Percentiles rank a stretch among this genome's conserved stretches.
Conservation (phyloP, 192 early-diverging fungal genomes). For the Helicostylum pulchrum region DNA sequence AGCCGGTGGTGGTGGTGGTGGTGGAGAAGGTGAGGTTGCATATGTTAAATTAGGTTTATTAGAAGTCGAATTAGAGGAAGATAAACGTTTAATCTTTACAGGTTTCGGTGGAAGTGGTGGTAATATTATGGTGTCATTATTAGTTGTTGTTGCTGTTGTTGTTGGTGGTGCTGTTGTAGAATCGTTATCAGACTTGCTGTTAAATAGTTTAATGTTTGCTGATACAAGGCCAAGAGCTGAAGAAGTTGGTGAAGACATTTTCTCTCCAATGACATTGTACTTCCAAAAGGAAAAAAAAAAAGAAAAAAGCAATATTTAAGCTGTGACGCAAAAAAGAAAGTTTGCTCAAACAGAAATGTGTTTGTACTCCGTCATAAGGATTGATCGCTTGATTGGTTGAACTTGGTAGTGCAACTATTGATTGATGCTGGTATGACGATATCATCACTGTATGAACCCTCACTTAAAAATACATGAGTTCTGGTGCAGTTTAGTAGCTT, state of each 20-base stretch:
- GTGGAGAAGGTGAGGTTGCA: neutral
- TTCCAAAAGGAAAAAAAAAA: constrained; percentile 14
- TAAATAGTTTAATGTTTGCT: constrained; percentile 32
- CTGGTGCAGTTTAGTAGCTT: no score
- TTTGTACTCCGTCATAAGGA: no score
- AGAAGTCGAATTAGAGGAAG: neutral
- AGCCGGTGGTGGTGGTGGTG: neutral
- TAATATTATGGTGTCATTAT: neutral
- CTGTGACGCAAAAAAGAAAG: no score
- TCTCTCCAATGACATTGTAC: constrained; percentile 11
- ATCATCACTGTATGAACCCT: no score
- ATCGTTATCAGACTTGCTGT: constrained; percentile 19
- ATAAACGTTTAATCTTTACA: constrained; percentile 2
- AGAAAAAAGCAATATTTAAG: no score
- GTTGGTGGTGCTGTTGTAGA: neutral
- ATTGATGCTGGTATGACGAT: no score
- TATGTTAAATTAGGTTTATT: neutral
- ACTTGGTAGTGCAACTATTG: no score
- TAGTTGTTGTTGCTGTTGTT: neutral
- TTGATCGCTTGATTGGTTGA: no score
- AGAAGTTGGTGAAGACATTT: constrained; percentile 25
- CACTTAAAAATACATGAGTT: no score
- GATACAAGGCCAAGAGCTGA: constrained; percentile 25
- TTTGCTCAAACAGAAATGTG: no score
- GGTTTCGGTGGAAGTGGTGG: constrained; percentile 24